Percentiles rank a stretch among this genome's conserved stretches.
These are phyloP conservation scores for Daedaleopsis nitida DNA, from an alignment of 768 basidiomycete genomes.

Conservation along the genomic window DNA sequence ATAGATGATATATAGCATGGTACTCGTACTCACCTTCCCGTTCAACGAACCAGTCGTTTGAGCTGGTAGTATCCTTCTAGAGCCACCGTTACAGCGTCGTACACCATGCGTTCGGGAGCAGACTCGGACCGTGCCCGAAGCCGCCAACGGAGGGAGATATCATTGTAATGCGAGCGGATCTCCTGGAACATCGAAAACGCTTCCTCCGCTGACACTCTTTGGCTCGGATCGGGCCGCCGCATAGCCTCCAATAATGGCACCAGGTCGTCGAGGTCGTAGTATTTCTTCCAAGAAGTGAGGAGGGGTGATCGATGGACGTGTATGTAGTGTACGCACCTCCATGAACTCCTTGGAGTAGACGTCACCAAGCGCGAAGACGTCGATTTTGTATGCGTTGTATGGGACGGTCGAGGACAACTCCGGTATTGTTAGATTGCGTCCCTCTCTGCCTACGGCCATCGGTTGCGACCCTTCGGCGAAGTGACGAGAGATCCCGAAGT, in stretches of 20 bases:
- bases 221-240: conserved; percentile 8
- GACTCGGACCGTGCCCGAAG: conserved; percentile 13
- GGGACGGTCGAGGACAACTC: conserved; percentile 20
- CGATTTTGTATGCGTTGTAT: conserved; percentile 23
- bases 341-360: conserved; percentile 24
- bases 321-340: conserved; percentile 8
- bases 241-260: conserved; percentile 13
- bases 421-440: conserved; percentile 23
- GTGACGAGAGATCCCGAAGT: conserved; percentile 23
- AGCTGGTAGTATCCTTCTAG: conserved; percentile 13
- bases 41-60: background rate
- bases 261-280: conserved; percentile 14
- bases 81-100: conserved; percentile 22
- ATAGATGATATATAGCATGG: background rate
- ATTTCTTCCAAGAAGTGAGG: conserved; percentile 5
- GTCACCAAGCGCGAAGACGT: conserved; percentile 27
- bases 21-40: background rate
- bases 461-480: conserved; percentile 16
- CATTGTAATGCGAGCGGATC: background rate
- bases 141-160: conserved; percentile 5
- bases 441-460: conserved; percentile 13
- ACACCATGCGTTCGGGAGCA: conserved; percentile 13
- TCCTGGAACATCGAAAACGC: conserved; percentile 8
- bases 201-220: conserved; percentile 9
- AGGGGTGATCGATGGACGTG: background rate